Evolutionary conservation across 441 rosid genomes (phyloP).

Genomic region (Syzygium malaccense): DNA sequence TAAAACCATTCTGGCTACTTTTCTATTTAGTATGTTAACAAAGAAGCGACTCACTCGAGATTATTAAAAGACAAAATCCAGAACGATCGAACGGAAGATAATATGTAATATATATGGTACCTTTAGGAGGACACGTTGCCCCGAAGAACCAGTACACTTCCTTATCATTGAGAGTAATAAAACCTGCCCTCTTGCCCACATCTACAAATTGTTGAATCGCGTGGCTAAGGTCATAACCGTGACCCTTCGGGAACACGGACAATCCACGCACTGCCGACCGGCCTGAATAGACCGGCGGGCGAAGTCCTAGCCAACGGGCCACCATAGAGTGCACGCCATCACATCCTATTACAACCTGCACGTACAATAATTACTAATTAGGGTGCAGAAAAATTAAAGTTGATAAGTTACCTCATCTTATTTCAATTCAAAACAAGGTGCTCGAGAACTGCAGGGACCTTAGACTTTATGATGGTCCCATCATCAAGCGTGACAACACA

Average conservation of each 20-base stretch:
- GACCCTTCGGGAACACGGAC: conserved; percentile 24
- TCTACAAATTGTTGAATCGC: conserved; percentile 15
- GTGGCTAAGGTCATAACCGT: neutral
- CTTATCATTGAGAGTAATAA: conserved; percentile 19
- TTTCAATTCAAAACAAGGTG: neutral
- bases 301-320: conserved; percentile 27
- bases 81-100: neutral
- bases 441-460: conserved; percentile 11
- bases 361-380: neutral
- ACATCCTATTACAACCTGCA: conserved; percentile 37
- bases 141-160: conserved; percentile 23
- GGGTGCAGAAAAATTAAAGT: neutral
- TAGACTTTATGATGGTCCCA: conserved; percentile 28
- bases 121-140: neutral
- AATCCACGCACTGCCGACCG: conserved; percentile 28
- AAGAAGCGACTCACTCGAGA: neutral
- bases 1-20: neutral
- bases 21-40: neutral
- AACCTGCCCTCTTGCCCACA: conserved; percentile 20
- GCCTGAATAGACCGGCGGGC: conserved; percentile 21
- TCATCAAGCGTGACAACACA: conserved; percentile 21
- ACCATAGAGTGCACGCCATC: conserved; percentile 43
- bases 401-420: neutral
- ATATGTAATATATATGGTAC: neutral
- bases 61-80: neutral